Evolutionary conservation across 257 asterid genomes (phyloP).

Genomic region (Salvia splendens): DNA sequence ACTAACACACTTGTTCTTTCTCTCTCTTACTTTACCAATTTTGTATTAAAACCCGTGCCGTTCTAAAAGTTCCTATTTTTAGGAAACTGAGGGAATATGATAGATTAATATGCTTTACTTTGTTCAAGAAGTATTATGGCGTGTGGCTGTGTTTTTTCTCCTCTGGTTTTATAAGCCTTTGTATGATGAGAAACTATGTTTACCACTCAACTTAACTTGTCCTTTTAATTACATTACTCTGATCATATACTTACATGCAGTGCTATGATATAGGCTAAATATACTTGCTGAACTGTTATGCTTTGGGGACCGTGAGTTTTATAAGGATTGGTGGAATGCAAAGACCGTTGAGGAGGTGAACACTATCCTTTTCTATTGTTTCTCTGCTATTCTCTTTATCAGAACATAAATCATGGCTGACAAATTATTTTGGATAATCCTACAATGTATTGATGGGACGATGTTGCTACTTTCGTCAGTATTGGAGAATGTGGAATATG

Average conservation of each 20-base stretch:
- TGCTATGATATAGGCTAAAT: slow-evolving; percentile 78
- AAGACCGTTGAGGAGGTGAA: slow-evolving; percentile 91
- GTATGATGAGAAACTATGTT: slow-evolving; percentile 24
- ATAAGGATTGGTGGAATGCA: slow-evolving; percentile 99
- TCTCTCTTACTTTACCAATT: too few relatives aligned
- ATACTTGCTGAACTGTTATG: slow-evolving; percentile 91
- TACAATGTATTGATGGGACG: slow-evolving; percentile 31
- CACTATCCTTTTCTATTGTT: neutral
- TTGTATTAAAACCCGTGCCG: too few relatives aligned
- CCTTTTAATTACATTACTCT: slow-evolving; percentile 34
- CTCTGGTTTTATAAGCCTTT: slow-evolving; percentile 8
- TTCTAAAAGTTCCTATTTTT: too few relatives aligned
- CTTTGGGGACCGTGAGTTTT: slow-evolving; percentile 98
- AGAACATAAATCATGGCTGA: slow-evolving; percentile 22
- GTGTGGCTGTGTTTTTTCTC: slow-evolving; percentile 11
- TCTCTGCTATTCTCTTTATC: neutral
- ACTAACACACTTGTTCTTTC: too few relatives aligned
- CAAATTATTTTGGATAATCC: slow-evolving; percentile 30
- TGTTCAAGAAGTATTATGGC: slow-evolving; percentile 26
- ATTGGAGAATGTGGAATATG: slow-evolving; percentile 99
- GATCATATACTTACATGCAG: slow-evolving; percentile 41
- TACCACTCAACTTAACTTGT: slow-evolving; percentile 15
- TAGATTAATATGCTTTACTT: slow-evolving; percentile 21
- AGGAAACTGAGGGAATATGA: neutral
- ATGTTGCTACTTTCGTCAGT: slow-evolving; percentile 58